phyloP scores from a whole-genome alignment of 1,284 basidiomycete genomes.

The Ganoderma lingzhi region DNA sequence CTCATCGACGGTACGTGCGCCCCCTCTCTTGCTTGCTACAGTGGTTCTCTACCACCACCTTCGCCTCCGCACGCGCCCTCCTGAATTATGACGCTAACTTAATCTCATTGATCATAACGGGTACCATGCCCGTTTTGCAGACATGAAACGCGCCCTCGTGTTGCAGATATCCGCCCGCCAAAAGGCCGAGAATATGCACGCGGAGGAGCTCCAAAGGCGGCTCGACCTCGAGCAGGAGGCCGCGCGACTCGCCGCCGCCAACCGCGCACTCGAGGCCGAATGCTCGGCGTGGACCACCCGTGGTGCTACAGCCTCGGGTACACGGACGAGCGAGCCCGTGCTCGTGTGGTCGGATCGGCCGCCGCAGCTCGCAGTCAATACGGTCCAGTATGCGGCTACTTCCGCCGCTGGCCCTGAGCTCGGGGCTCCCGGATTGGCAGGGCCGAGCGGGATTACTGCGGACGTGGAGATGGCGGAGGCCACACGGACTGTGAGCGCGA shows the following conservation, averaged over 20 bases:
- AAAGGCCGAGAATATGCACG: conserved; percentile 40
- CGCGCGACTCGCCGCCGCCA: conserved; percentile 30
- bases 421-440: not conserved
- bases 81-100: not conserved
- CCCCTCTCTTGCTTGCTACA: not conserved
- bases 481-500: not conserved
- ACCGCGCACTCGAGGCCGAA: conserved; percentile 33
- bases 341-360: conserved; percentile 18
- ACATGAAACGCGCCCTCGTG: conserved; percentile 45
- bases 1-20: conserved; percentile 45
- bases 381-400: not conserved
- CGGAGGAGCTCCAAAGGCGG: conserved; percentile 33
- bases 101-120: too few relatives aligned
- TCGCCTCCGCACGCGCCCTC: not conserved
- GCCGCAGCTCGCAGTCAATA: conserved; percentile 1
- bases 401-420: not conserved
- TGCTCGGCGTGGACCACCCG: conserved; percentile 27
- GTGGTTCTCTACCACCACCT: not conserved
- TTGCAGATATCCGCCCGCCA: conserved; percentile 43
- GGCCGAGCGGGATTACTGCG: not conserved
- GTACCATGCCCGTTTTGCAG: conserved; percentile 26
- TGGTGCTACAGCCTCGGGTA: conserved; percentile 21
- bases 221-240: conserved; percentile 32
- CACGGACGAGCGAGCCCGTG: conserved; percentile 24
- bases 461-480: conserved; percentile 9